Conservation (phyloP, 805 yeast genomes). For the Suhomyces tanzawaensis region DNA sequence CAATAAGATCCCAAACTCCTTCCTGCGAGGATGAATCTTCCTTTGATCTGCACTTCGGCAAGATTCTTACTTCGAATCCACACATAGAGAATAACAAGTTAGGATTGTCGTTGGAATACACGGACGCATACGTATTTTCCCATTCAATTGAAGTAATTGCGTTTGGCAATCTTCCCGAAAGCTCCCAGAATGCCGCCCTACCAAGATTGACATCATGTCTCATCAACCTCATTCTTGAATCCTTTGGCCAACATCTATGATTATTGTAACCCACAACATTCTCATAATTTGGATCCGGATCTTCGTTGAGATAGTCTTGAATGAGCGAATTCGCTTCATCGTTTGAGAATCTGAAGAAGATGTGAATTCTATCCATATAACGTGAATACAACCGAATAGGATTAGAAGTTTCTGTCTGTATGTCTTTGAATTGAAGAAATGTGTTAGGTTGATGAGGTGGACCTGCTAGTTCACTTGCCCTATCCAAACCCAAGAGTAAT, state of each 20-base stretch:
- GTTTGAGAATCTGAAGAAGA: constrained; percentile 71
- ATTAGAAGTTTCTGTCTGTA: constrained; percentile 57
- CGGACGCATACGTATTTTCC: constrained; percentile 81
- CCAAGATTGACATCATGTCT: constrained; percentile 91
- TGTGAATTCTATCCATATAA: constrained; percentile 76
- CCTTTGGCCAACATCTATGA: constrained; percentile 93
- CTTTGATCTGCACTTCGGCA: constrained; percentile 65
- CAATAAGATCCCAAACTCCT: constrained; percentile 87
- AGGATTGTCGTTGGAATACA: constrained; percentile 87
- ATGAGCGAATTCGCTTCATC: constrained; percentile 74
- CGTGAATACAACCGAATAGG: constrained; percentile 83
- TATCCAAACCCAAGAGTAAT: constrained; percentile 75
- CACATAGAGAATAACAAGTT: constrained; percentile 86
- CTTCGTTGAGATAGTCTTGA: constrained; percentile 73
- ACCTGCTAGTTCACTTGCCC: constrained; percentile 89
- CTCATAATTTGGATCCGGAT: constrained; percentile 91
- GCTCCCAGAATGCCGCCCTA: constrained; percentile 88
- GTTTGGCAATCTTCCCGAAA: constrained; percentile 73
- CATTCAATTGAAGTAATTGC: constrained; percentile 72
- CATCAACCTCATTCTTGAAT: constrained; percentile 84
- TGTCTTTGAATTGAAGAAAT: constrained; percentile 68
- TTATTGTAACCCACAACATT: constrained; percentile 83
- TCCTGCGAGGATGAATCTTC: constrained; percentile 56
- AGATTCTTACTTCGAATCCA: constrained; percentile 89
- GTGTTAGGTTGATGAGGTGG: constrained; percentile 66